These are phyloP conservation scores for Irpex sp. DNA, from an alignment of 1,284 basidiomycete genomes.

Conservation along the genomic window DNA sequence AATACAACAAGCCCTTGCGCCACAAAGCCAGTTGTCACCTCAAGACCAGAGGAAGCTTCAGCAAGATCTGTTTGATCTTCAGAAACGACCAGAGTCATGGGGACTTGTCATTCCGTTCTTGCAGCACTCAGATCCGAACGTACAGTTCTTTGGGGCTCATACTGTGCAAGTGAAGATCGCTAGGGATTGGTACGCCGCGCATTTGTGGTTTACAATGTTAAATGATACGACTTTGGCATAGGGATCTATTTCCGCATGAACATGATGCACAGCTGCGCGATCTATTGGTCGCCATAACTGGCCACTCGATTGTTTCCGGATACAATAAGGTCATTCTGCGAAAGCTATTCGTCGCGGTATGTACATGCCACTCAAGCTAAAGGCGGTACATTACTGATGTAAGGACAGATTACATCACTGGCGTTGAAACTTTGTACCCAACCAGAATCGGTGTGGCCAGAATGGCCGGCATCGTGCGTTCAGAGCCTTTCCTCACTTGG, in stretches of 20 bases:
- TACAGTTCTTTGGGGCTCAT: constrained; percentile 90
- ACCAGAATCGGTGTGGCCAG: constrained; percentile 55
- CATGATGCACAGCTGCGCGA: constrained; percentile 50
- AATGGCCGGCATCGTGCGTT: constrained; percentile 63
- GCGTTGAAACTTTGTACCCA: constrained; percentile 66
- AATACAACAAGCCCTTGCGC: constrained; percentile 58
- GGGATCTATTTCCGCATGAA: constrained; percentile 57
- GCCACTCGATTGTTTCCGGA: constrained; percentile 47
- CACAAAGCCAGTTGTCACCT: constrained; percentile 40
- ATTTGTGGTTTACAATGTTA: not conserved
- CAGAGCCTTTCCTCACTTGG: constrained; percentile 53
- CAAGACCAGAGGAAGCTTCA: constrained; percentile 62
- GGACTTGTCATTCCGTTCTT: constrained; percentile 71
- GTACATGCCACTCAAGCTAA: constrained; percentile 37
- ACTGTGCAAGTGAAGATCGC: constrained; percentile 89
- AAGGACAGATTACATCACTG: constrained; percentile 59
- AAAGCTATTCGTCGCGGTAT: constrained; percentile 82
- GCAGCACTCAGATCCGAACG: constrained; percentile 65
- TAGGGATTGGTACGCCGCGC: constrained; percentile 70
- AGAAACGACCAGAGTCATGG: constrained; percentile 71
- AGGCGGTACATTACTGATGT: not conserved
- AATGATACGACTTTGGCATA: constrained; percentile 21
- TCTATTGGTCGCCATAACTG: constrained; percentile 58
- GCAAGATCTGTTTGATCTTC: constrained; percentile 68
- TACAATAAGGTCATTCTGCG: constrained; percentile 68